A percentile compares a stretch with the other conserved stretches of the same genome.
Conservation (phyloP, 768 basidiomycete genomes). For the Phallus indusiatus region DNA sequence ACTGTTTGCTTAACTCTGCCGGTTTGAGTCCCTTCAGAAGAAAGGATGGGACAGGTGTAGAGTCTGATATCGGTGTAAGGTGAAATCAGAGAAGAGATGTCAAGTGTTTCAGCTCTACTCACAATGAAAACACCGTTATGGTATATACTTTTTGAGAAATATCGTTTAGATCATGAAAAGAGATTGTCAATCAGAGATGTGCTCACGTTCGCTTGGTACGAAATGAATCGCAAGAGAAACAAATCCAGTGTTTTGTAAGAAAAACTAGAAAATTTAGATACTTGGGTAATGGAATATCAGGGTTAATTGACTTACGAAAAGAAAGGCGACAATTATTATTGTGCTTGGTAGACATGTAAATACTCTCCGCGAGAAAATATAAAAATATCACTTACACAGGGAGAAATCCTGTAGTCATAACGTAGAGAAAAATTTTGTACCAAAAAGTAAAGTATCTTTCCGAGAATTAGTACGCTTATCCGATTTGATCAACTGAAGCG, state of each 20-base stretch:
- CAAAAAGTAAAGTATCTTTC: neutral
- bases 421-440: neutral
- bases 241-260: neutral
- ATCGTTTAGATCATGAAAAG: neutral
- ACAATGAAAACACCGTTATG: neutral
- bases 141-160: neutral
- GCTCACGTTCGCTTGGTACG: neutral
- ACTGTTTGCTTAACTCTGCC: neutral
- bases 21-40: neutral
- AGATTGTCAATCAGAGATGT: neutral
- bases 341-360: neutral
- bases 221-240: neutral
- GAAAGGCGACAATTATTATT: neutral
- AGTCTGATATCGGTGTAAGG: neutral
- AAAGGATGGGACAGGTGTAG: neutral
- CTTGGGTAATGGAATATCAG: no score
- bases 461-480: neutral
- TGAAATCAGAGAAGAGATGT: neutral
- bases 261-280: neutral
- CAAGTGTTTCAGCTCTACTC: neutral
- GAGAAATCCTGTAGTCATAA: neutral
- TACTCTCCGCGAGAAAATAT: neutral
- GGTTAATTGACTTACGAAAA: neutral
- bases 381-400: neutral
- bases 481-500: neutral